Conservation (phyloP, 1,139 yeast species). For the Yamadazyma friedrichii region DNA sequence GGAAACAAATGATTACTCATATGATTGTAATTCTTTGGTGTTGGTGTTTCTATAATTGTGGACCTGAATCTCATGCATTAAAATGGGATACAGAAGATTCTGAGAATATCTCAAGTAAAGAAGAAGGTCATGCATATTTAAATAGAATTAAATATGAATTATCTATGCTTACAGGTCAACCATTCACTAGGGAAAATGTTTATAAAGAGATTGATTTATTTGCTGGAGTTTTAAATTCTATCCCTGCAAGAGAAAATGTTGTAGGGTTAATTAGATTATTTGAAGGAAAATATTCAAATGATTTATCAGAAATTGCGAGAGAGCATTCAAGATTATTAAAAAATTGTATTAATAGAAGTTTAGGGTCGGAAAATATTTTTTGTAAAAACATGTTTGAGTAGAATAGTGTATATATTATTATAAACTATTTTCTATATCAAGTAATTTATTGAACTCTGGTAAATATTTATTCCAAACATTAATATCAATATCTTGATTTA, state of each 20-base stretch:
- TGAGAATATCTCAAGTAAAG: constrained; percentile 18
- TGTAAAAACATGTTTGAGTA: constrained; percentile 16
- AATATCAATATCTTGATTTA: constrained; percentile 14
- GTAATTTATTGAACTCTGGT: constrained; percentile 11
- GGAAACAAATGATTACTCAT: constrained; percentile 34
- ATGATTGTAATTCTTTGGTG: constrained; percentile 48
- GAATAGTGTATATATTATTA: constrained; percentile 3
- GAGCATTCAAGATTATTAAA: constrained; percentile 16
- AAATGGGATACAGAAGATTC: constrained; percentile 8
- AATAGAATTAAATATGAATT: constrained; percentile 31
- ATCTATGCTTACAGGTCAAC: constrained; percentile 18
- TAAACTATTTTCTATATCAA: constrained; percentile 13
- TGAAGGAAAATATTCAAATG: constrained; percentile 9
- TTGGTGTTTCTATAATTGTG: constrained; percentile 39
- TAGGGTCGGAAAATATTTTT: constrained; percentile 12
- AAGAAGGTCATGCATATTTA: constrained; percentile 42
- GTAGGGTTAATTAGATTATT: constrained; percentile 39
- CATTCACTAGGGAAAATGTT: constrained; percentile 19
- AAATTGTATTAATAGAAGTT: constrained; percentile 16
- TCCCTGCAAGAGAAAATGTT: constrained; percentile 26
- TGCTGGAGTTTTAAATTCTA: constrained; percentile 17
- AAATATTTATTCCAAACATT: constrained; percentile 12
- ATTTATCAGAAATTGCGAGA: constrained; percentile 15
- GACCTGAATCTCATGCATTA: constrained; percentile 31
- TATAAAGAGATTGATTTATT: constrained; percentile 17